Conservation (phyloP, 345 rosid species). For the Clarkia xantiana region DNA sequence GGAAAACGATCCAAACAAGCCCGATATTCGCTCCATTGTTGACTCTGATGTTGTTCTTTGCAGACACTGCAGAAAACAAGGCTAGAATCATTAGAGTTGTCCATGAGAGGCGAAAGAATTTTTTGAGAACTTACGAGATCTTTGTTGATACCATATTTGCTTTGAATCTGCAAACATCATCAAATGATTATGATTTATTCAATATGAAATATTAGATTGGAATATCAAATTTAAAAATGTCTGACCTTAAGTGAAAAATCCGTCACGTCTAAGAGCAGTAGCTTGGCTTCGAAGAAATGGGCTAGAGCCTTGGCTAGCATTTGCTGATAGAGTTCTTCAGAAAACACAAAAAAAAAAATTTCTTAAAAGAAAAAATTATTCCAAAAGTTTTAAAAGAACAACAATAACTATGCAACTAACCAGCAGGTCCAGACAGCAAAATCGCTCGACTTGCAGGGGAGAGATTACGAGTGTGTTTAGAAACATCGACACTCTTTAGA, state of each 20-base stretch:
- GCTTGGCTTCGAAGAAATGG: constrained; percentile 81
- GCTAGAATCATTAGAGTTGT: background rate
- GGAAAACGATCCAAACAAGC: constrained; percentile 58
- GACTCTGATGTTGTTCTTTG: constrained; percentile 70
- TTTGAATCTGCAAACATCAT: constrained; percentile 43
- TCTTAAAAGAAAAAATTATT: no score
- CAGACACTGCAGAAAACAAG: constrained; percentile 27
- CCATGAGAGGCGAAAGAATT: constrained; percentile 10
- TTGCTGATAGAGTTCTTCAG: constrained; percentile 87
- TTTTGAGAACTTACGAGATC: constrained; percentile 38
- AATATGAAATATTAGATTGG: no score
- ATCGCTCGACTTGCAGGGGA: constrained; percentile 80
- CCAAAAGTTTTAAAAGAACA: background rate
- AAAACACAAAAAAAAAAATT: background rate
- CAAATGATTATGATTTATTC: no score
- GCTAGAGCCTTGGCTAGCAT: constrained; percentile 95
- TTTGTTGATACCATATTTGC: constrained; percentile 59
- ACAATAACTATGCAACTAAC: constrained; percentile 13
- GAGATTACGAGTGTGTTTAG: constrained; percentile 65
- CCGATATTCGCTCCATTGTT: constrained; percentile 61
- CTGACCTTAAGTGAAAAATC: constrained; percentile 80
- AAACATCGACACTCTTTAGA: constrained; percentile 80
- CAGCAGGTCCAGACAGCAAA: constrained; percentile 95
- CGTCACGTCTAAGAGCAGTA: constrained; percentile 68
- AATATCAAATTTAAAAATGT: background rate